Evolutionary conservation across 2,329 filamentous ascomycete species (phyloP).

Genomic region (Scytalidium lignicola): DNA sequence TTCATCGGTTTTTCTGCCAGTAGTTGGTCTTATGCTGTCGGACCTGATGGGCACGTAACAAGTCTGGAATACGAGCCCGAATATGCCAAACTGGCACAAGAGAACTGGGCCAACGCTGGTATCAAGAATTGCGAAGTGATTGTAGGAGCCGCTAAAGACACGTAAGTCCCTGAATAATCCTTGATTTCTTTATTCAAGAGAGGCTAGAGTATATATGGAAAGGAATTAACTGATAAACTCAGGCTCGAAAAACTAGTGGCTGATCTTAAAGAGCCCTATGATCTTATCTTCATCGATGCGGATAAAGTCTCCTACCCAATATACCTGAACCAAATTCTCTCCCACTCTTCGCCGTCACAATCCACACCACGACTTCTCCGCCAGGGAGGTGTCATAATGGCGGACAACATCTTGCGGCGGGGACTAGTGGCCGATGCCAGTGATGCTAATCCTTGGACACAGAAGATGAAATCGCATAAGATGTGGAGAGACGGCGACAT

Average conservation of each 20-base stretch:
- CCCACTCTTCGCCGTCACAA: slow-evolving; percentile 34
- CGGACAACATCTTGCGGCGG: slow-evolving; percentile 47
- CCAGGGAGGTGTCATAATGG: slow-evolving; percentile 45
- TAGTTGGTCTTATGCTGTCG: slow-evolving; percentile 20
- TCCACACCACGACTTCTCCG: slow-evolving; percentile 36
- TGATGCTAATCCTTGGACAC: slow-evolving; percentile 26
- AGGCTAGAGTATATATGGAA: background rate
- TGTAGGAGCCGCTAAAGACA: slow-evolving; percentile 41
- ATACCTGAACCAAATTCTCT: slow-evolving; percentile 43
- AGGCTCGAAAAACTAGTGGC: slow-evolving; percentile 10
- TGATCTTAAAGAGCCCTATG: slow-evolving; percentile 37
- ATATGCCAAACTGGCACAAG: slow-evolving; percentile 37
- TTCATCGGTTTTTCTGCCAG: slow-evolving; percentile 24
- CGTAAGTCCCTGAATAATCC: slow-evolving; percentile 30
- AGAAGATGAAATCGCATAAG: slow-evolving; percentile 5
- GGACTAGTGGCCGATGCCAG: slow-evolving; percentile 40
- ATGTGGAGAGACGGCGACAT: slow-evolving; percentile 11
- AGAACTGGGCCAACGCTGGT: slow-evolving; percentile 33
- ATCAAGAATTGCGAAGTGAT: slow-evolving; percentile 42
- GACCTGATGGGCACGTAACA: slow-evolving; percentile 23
- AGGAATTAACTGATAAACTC: background rate
- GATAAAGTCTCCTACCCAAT: slow-evolving; percentile 46
- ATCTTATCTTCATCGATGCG: slow-evolving; percentile 50
- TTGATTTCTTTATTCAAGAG: slow-evolving; percentile 8
- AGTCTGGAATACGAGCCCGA: slow-evolving; percentile 41